These are phyloP conservation scores for Aspergillus latus DNA, from an alignment of 2,329 filamentous ascomycete species.

Conservation along the genomic window DNA sequence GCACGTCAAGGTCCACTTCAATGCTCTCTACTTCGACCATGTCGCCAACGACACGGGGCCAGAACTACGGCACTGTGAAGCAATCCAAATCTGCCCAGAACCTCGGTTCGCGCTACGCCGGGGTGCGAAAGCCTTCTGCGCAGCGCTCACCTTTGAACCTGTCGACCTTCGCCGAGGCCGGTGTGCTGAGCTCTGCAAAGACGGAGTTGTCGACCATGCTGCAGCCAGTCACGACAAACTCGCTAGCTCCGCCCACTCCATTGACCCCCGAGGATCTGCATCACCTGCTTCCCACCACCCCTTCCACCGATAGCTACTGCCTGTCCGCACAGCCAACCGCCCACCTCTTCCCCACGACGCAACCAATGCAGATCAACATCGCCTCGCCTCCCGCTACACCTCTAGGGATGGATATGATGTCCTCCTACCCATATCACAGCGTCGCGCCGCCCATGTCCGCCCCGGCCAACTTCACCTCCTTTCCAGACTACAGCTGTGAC, in stretches of 20 bases:
- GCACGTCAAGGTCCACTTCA: slow-evolving; percentile 42
- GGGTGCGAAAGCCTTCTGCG: slow-evolving; percentile 48
- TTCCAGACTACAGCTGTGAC: slow-evolving; percentile 44
- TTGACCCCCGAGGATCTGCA: slow-evolving; percentile 46
- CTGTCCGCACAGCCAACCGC: slow-evolving; percentile 35
- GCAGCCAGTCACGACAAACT: slow-evolving; percentile 36
- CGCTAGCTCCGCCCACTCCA: slow-evolving; percentile 44
- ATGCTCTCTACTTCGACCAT: slow-evolving; percentile 41
- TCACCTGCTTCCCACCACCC: slow-evolving; percentile 41
- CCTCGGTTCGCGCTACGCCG: slow-evolving; percentile 46
- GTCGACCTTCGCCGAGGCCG: slow-evolving; percentile 46
- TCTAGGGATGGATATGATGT: slow-evolving; percentile 38
- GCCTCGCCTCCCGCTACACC: slow-evolving; percentile 49
- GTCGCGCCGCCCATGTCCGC: slow-evolving; percentile 44
- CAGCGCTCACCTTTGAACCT: slow-evolving; percentile 51
- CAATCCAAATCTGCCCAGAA: slow-evolving; percentile 49
- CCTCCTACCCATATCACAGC: slow-evolving; percentile 39
- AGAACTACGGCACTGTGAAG: slow-evolving; percentile 38
- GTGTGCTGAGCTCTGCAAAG: slow-evolving; percentile 35
- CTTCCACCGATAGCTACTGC: slow-evolving; percentile 41
- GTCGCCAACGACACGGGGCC: slow-evolving; percentile 41
- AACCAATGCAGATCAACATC: slow-evolving; percentile 43
- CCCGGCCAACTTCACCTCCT: slow-evolving; percentile 44
- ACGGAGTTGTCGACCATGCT: slow-evolving; percentile 35
- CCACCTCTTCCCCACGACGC: slow-evolving; percentile 39